Evolutionary conservation across 1,284 basidiomycete species (phyloP), one percentile per base, ranked within the genome.

Genomic region (Neonothopanus nambi): DNA sequence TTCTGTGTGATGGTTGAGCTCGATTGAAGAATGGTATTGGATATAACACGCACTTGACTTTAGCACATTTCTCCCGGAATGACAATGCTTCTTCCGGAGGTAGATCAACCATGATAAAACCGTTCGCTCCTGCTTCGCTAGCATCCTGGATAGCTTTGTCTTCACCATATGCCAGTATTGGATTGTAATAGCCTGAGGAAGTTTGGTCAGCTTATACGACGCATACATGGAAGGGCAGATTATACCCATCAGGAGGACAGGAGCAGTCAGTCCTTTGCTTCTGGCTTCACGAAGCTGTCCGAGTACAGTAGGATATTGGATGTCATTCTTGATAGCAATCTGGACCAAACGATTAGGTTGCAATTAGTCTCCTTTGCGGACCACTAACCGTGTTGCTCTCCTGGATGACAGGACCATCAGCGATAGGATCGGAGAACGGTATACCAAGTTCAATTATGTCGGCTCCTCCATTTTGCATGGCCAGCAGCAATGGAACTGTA

Each of bases 361-460:
- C 46, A 17, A 54, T 52, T 35, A 59, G 43, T 38, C 52, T 36
- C 35, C 47, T 12, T 11, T 23, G 33, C 48, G 52, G 44, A 39
- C 12, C 7, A 72, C 87, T 61, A 57, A 95, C 94, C 33, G 89
- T 89, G 72, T 98, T 98, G 41, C 91, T 85, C 61, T 89, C 87
- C 68, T 98, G 96, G 59, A 99, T 98, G 5, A 86, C 84, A 18
- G 88, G 89, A 0, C 96, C 91, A 73, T 99, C 96, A 1, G 94
- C 96, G 62, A 95, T 92, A 8, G 96, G 96, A 75, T 99, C 96
- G 54, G 91, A 95, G 77, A 98, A 98, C 0, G 95, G 96, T 35
- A 98, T 82, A 23, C 97, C 97, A 30, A 99, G 81, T 72, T 99
- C 96, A 60, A 99, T 96, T 60, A 98, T 85, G 70, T 98, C 95